Base-by-base conservation (phyloP, 1,139 yeast species). In the Pichia sp. region DNA sequence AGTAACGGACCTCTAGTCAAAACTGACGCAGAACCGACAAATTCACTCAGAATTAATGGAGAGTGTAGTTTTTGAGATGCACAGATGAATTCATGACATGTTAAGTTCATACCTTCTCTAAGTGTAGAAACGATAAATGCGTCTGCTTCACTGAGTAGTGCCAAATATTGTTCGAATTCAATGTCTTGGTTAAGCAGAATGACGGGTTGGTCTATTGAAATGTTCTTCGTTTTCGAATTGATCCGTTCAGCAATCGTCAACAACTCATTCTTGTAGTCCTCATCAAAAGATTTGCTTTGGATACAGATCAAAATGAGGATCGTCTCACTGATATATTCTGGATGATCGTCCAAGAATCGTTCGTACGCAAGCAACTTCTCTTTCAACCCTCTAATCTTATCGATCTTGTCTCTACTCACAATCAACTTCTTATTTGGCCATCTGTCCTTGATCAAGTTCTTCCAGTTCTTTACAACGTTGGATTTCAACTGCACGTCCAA, bases 61-160 rank as follows among this genome's bases (percentile, higher is more conserved):
- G 96, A 85, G 55, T 85, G 81, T 53, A 79, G 77, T 36, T 78
- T 81, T 27, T 75, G 71, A 4, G 95, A 80, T 22, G 96, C 89
- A 48, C 83, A 84, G 34, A 90, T 79, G 63, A 85, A 94, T 65
- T 93, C 99, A 62, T 94, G 99, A 59, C 97, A 90, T 0, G 99
- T 90, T 62, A 93, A 72, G 61, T 93, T 93, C 87, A 93, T 86
- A 18, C 99, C 99, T 66, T 94, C 99, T 62, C 99, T 81, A 75
- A 93, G 78, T 1, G 96, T 85, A 4, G 95, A 83, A 3, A 93
- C 96, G 32, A 87, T 82, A 64, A 93, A 93, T 2, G 81, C 74
- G 57, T 87, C 95, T 0, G 98, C 96, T 63, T 90, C 97, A 39
- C 83, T 72, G 47, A 87, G 77, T 47, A 93, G 69, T 0, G 96